Base-by-base conservation (phyloP, 2,329 filamentous ascomycete species). In the Exserohilum turcica region DNA sequence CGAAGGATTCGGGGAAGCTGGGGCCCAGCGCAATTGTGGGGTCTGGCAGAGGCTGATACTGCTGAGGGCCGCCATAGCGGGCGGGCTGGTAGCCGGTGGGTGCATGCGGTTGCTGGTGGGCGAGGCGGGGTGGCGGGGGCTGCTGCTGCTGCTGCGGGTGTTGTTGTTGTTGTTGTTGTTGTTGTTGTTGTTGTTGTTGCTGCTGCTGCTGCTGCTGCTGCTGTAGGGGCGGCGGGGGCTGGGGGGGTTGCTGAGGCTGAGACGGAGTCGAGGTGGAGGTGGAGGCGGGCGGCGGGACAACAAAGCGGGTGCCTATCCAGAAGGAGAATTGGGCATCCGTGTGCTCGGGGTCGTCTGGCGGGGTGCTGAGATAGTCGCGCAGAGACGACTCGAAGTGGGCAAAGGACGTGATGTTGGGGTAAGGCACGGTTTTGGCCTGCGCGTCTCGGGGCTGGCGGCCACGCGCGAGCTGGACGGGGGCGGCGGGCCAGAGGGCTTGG, bases 401-500 rank as follows among this genome's bases (percentile, higher is more conserved):
- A 43, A 75, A 61, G 7, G 67, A 67, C 48, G 65, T 55, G 44
- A 73, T 71, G n/a, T 43, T 37, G 18, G 48, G 53, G 60, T 64
- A 73, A 4, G 62, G 55, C 48, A 74, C 57, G 32, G 65, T 71
- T 59, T 67, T 66, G 33, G 68, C 68, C 55, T 69, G 59, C 31
- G 71, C 71, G 50, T 76, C 73, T 49, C 70, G 67, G 28, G 73
- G 70, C 54, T 72, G 68, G 31, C 74, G 71, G n/a, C 73, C 73
- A 15, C 72, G 66, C 7, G 72, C 68, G 9, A 75, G 43, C 61
- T 67, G 57, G n/a, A 56, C 56, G 15, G 60, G 60, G 29, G 56
- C 56, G 31, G 47, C 48, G 18, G 61, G 59, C 64, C 64, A 66
- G 13, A 61, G 47, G 39, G 60, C 56, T 18, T 19, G 36, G 37